A percentile compares a stretch with the other conserved stretches of the same genome.
phyloP scores from a whole-genome alignment of 768 basidiomycete species.

The Phlebiopsis flavidoalba region DNA sequence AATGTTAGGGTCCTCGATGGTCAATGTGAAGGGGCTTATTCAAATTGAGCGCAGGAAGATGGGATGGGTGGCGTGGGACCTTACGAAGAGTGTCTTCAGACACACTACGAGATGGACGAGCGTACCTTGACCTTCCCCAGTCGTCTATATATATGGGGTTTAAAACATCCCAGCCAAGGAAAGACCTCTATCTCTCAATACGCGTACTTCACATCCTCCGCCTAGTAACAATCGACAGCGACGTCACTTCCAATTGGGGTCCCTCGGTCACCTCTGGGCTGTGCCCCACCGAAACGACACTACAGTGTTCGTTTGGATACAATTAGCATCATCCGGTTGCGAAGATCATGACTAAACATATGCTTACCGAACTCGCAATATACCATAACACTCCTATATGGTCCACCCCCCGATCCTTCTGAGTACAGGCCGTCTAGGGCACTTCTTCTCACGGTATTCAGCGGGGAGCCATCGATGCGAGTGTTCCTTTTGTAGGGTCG shows the following conservation, averaged over 20 bases:
- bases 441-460: slow-evolving; percentile 2
- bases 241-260: slow-evolving; percentile 20
- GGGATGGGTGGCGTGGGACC: slow-evolving; percentile 27
- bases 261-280: no score
- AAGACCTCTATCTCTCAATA: neutral
- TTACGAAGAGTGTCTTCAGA: slow-evolving; percentile 18
- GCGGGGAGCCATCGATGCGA: slow-evolving; percentile 15
- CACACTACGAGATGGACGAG: slow-evolving; percentile 26
- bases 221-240: slow-evolving; percentile 5
- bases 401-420: slow-evolving; percentile 2
- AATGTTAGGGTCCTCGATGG: slow-evolving; percentile 31
- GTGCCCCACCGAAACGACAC: no score
- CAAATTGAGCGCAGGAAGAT: slow-evolving; percentile 39
- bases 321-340: no score
- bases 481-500: slow-evolving; percentile 1
- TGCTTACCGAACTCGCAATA: slow-evolving; percentile 20
- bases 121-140: slow-evolving; percentile 20
- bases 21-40: slow-evolving; percentile 38
- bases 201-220: slow-evolving; percentile 9
- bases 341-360: no score
- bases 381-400: slow-evolving; percentile 11
- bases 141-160: slow-evolving; percentile 13
- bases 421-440: slow-evolving; percentile 1
- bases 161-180: neutral
- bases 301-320: no score